These are phyloP conservation scores for Paxillus ammoniavirescens DNA, from an alignment of 768 basidiomycete species.

Conservation along the genomic window DNA sequence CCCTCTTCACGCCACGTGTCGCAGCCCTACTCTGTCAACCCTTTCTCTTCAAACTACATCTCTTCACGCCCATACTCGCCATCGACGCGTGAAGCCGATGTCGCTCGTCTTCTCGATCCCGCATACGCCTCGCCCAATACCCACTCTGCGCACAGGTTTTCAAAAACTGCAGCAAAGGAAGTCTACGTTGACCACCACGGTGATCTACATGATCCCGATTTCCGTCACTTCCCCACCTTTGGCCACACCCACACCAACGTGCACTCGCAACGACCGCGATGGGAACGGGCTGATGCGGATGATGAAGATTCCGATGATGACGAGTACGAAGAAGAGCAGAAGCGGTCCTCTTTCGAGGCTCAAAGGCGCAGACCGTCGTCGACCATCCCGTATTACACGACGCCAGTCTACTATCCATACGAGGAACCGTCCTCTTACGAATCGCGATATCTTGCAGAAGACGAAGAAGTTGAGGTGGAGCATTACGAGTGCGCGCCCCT, in stretches of 20 bases:
- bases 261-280: slow-evolving; percentile 27
- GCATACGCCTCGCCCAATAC: slow-evolving; percentile 45
- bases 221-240: slow-evolving; percentile 56
- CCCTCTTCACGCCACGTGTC: slow-evolving; percentile 23
- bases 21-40: slow-evolving; percentile 4
- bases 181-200: slow-evolving; percentile 63
- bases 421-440: slow-evolving; percentile 33
- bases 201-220: slow-evolving; percentile 67
- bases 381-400: slow-evolving; percentile 15
- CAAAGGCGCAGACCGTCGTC: slow-evolving; percentile 27
- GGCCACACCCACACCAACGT: slow-evolving; percentile 12
- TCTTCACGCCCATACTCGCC: slow-evolving; percentile 32
- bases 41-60: slow-evolving; percentile 6
- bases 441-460: slow-evolving; percentile 24
- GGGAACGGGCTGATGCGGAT: slow-evolving; percentile 33
- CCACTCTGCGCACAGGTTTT: slow-evolving; percentile 24
- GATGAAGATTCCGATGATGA: slow-evolving; percentile 34
- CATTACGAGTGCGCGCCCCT: slow-evolving; percentile 21
- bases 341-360: slow-evolving; percentile 17
- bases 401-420: slow-evolving; percentile 23
- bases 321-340: slow-evolving; percentile 16
- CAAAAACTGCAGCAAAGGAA: slow-evolving; percentile 1
- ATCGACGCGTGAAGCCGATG: slow-evolving; percentile 45
- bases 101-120: slow-evolving; percentile 65
- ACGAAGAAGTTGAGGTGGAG: slow-evolving; percentile 15